Evolutionary conservation across 495 filamentous ascomycete species (phyloP).

Genomic region (Parathielavia appendiculata): DNA sequence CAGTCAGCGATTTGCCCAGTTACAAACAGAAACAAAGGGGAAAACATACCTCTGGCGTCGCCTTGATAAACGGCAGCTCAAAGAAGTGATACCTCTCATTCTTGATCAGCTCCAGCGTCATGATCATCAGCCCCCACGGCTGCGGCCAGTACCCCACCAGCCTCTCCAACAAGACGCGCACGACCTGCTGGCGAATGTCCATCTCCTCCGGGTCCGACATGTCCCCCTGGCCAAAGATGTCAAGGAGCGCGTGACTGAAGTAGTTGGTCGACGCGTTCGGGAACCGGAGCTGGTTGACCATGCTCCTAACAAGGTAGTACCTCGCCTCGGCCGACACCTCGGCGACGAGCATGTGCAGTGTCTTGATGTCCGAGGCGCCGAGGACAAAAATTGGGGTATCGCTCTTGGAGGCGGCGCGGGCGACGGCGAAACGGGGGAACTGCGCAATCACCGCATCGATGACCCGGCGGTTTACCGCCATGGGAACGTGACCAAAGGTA

Average conservation of each 20-base stretch:
- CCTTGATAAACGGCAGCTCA: conserved; percentile 86
- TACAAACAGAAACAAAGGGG: conserved; percentile 7
- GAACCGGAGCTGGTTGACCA: conserved; percentile 87
- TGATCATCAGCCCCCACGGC: conserved; percentile 92
- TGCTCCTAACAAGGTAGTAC: conserved; percentile 77
- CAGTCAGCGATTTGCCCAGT: conserved; percentile 19
- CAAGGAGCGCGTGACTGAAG: conserved; percentile 81
- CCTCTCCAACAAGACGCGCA: conserved; percentile 79
- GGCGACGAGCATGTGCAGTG: conserved; percentile 69
- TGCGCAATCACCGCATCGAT: conserved; percentile 80
- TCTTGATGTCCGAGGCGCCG: conserved; percentile 64
- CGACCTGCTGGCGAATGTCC: conserved; percentile 84
- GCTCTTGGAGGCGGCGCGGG: conserved; percentile 50
- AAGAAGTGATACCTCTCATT: conserved; percentile 87
- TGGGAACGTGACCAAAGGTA: conserved; percentile 56
- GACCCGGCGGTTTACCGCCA: conserved; percentile 63
- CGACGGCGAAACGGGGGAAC: conserved; percentile 67
- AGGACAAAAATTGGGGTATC: conserved; percentile 58
- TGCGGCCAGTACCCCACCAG: conserved; percentile 87
- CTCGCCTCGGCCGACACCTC: conserved; percentile 70
- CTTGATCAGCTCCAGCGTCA: conserved; percentile 83
- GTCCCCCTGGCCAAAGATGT: conserved; percentile 72
- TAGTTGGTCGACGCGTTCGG: conserved; percentile 87
- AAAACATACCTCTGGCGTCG: conserved; percentile 67
- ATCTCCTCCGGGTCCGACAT: conserved; percentile 69